A percentile compares a stretch with the other conserved stretches of the same genome.
Conservation (phyloP, 2,329 filamentous ascomycete species). For the Cordyceps tenuipes region DNA sequence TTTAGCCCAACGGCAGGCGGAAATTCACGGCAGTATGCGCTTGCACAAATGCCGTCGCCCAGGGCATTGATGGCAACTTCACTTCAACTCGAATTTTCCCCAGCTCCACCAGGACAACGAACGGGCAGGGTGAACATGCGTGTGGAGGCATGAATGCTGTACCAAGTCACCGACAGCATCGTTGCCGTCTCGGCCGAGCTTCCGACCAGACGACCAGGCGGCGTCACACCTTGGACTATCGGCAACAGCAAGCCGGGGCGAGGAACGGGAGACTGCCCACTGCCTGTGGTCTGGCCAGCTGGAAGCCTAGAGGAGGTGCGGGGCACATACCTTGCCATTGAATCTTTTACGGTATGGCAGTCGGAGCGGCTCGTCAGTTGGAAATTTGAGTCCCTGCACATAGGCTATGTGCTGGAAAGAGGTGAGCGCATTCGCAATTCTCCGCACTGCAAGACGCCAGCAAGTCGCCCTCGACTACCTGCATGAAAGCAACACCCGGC, state of each 20-base stretch:
- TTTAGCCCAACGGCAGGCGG: not conserved
- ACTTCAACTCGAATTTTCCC: not conserved
- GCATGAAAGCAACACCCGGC: not conserved
- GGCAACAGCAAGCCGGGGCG: not conserved
- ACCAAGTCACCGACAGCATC: not conserved
- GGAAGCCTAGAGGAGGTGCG: not conserved
- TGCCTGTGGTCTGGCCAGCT: not conserved
- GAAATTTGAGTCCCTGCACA: not conserved
- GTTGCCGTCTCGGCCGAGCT: slow-evolving; percentile 3
- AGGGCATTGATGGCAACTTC: not conserved
- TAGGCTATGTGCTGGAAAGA: not conserved
- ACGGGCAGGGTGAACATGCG: not conserved
- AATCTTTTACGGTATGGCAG: not conserved
- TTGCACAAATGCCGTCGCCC: not conserved
- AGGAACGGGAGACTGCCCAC: not conserved
- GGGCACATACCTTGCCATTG: not conserved
- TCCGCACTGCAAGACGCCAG: not conserved
- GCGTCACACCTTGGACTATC: not conserved
- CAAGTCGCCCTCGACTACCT: not conserved
- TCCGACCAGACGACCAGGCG: not conserved
- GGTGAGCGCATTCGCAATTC: not conserved
- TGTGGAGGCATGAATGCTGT: not conserved
- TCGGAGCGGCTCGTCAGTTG: not conserved
- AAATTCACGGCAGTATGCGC: not conserved
- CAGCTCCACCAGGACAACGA: not conserved